Percentiles rank a stretch among this genome's conserved stretches.
phyloP scores from a whole-genome alignment of 495 filamentous ascomycete genomes.

The Penicillium atrosanguineum region DNA sequence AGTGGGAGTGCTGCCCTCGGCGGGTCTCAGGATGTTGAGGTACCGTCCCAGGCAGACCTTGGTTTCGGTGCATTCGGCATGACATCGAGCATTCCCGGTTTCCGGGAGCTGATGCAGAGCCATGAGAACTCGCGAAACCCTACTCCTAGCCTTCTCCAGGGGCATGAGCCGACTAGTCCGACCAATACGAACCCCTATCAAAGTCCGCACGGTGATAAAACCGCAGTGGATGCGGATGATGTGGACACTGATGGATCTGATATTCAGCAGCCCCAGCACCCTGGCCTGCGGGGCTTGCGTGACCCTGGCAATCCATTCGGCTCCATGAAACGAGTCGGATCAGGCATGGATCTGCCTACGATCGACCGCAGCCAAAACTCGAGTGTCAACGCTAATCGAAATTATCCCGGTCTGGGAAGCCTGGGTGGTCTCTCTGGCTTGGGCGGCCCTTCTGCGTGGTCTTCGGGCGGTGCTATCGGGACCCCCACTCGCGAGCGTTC shows the following conservation, averaged over 20 bases:
- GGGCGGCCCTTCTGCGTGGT: conserved; percentile 62
- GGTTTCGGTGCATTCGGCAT: conserved; percentile 74
- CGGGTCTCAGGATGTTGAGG: conserved; percentile 71
- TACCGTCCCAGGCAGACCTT: conserved; percentile 49
- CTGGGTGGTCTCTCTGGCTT: conserved; percentile 58
- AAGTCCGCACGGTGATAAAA: conserved; percentile 81
- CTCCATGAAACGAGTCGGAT: conserved; percentile 46
- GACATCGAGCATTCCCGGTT: conserved; percentile 66
- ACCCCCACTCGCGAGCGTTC: conserved; percentile 78
- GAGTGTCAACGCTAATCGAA: conserved; percentile 70
- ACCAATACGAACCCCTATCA: conserved; percentile 98
- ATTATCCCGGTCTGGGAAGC: conserved; percentile 64
- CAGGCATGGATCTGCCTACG: conserved; percentile 59
- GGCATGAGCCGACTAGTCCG: conserved; percentile 75
- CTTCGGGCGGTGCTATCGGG: conserved; percentile 53
- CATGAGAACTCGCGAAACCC: conserved; percentile 57
- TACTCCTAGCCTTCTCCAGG: conserved; percentile 53
- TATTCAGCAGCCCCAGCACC: conserved; percentile 53
- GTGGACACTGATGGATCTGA: conserved; percentile 58
- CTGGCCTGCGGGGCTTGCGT: conserved; percentile 55
- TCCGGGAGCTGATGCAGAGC: conserved; percentile 59
- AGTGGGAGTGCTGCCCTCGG: conserved; percentile 78
- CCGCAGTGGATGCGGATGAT: conserved; percentile 56
- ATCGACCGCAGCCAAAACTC: conserved; percentile 87
- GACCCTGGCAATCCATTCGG: conserved; percentile 50